Base-by-base conservation (phyloP, 768 basidiomycete genomes). In the Mycena pura region DNA sequence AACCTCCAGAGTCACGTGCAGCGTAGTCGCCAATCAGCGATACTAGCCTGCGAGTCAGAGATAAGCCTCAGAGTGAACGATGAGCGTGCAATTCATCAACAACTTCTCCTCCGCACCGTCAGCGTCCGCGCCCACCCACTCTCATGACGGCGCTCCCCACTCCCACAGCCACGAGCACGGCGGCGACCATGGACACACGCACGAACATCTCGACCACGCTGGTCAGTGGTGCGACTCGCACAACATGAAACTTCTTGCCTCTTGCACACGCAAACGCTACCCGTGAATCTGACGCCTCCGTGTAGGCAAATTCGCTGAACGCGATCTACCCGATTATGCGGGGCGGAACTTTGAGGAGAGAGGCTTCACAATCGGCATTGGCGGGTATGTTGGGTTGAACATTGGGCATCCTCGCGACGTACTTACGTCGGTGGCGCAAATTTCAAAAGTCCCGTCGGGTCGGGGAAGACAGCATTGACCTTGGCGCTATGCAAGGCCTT, bases 331-430 rank as follows among this genome's bases (percentile, higher is more conserved):
- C 9, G 91, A 97, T 70, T 98, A 92, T 69, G 80, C 88, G 8
- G 73, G 76, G 3, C 81, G 96, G 32, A 91, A 95, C 78, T 99
- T 95, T 69, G 84, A 88, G 50, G 96, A 98, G 76, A 81, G 96
- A 63, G 97, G 92, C 1, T 99, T 98, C 77, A 99, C 96, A 0
- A 80, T 99, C 60, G 96, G 96, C n/a, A 98, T 99, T 55, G 96
- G 96, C 70, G 96, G 96, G 96, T 96, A 69, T 46, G 89, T 76
- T 34, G n/a, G n/a, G n/a, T 27, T n/a, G 43, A 22, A 43, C 53
- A 22, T 48, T 40, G 39, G 3, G 15, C 34, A 29, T 31, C 21
- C 34, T 38, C 27, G 22, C 25, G 31, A 13, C 6, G 11, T 32
- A 46, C 61, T 55, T 21, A 51, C 38, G 28, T 29, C n/a, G n/a